phyloP scores from a whole-genome alignment of 202 grass and related monocot species.

The Saccharum hybrid region DNA sequence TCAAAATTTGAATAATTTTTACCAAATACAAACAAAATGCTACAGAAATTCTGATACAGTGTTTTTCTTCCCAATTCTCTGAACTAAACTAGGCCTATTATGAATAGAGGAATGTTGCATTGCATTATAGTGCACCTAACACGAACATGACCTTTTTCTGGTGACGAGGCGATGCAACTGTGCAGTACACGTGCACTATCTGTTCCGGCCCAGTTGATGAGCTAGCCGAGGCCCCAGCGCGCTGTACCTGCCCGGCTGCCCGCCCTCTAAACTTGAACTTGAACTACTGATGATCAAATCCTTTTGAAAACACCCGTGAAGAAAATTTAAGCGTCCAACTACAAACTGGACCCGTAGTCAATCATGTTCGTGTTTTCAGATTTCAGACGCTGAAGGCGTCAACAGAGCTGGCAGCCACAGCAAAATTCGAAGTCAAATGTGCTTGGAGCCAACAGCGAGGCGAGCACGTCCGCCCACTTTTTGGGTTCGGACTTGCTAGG shows the following conservation, averaged over 20 bases:
- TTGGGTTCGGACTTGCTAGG: no score
- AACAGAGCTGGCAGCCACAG: not conserved
- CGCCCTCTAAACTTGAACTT: slow-evolving; percentile 27
- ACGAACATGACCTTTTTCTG: not conserved
- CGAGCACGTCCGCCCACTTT: not conserved
- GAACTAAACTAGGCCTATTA: no score
- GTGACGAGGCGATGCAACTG: not conserved
- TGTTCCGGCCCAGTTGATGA: not conserved
- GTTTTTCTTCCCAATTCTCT: no score
- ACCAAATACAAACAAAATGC: no score
- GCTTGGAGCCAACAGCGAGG: slow-evolving; percentile 5
- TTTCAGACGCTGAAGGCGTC: not conserved
- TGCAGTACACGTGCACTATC: slow-evolving; percentile 11
- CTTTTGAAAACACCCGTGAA: slow-evolving; percentile 10
- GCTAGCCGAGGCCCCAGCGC: not conserved
- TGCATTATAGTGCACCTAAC: slow-evolving; percentile 28
- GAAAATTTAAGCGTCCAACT: not conserved
- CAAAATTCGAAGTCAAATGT: slow-evolving; percentile 22
- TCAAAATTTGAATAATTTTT: no score
- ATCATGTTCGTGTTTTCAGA: not conserved
- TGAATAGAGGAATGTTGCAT: not conserved
- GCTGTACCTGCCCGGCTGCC: not conserved
- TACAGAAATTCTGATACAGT: no score
- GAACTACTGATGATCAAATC: not conserved
- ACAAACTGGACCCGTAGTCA: slow-evolving; percentile 1